These are phyloP conservation scores for Eucalyptus tenuipes DNA, from an alignment of 345 rosid species.

Conservation along the genomic window DNA sequence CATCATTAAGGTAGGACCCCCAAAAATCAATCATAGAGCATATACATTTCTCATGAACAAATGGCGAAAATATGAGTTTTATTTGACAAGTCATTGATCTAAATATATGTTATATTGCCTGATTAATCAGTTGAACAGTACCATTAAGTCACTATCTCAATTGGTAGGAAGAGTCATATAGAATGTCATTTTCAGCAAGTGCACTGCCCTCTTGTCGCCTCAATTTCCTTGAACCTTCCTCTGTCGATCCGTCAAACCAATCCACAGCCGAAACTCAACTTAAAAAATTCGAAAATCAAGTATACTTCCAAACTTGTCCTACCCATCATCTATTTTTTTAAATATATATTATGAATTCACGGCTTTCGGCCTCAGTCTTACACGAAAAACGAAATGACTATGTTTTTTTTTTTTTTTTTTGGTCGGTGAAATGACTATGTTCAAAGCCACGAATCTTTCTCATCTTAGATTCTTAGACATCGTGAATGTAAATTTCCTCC, in stretches of 20 bases:
- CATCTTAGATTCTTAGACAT: background rate
- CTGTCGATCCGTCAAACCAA: background rate
- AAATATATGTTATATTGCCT: background rate
- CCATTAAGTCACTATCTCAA: background rate
- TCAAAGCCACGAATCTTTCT: background rate
- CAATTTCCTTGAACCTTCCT: background rate
- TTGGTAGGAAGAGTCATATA: background rate
- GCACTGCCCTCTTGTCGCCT: background rate
- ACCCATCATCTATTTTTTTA: background rate
- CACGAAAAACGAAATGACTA: background rate
- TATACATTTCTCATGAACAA: background rate
- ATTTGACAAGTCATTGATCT: background rate
- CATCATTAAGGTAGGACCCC: background rate
- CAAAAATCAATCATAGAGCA: background rate
- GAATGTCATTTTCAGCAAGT: background rate
- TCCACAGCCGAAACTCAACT: background rate
- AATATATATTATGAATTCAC: background rate
- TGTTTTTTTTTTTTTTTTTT: too few relatives aligned
- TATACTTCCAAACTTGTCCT: background rate
- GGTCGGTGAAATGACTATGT: background rate
- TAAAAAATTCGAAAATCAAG: background rate
- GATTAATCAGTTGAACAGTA: background rate
- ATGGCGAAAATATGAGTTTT: background rate
- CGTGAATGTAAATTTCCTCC: background rate
- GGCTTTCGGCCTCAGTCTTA: background rate